A percentile compares a stretch with the other conserved stretches of the same genome.
phyloP scores from a whole-genome alignment of 179 eudicot genomes.

The Silene noctiflora region DNA sequence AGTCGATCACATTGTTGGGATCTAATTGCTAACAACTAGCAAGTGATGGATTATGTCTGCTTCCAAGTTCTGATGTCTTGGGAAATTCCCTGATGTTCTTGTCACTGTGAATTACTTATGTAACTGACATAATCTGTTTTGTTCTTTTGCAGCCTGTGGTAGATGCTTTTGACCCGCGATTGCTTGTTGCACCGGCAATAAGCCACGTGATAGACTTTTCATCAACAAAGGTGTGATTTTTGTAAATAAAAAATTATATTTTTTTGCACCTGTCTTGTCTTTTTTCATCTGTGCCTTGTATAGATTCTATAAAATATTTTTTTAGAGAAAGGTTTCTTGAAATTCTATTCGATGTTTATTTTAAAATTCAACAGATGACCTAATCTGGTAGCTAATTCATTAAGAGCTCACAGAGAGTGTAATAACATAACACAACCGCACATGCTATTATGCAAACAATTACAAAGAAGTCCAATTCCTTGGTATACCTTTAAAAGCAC shows the following conservation, averaged over 20 bases:
- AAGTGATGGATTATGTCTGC: neutral
- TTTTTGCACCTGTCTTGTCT: neutral
- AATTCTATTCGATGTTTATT: too few relatives aligned
- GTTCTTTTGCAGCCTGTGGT: constrained; percentile 76
- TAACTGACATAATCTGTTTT: constrained; percentile 7
- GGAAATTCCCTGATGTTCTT: neutral
- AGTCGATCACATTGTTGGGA: neutral
- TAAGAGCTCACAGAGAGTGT: too few relatives aligned
- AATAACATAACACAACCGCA: too few relatives aligned
- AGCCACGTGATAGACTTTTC: constrained; percentile 75
- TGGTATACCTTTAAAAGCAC: neutral
- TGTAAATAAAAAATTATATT: neutral
- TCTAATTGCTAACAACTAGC: neutral
- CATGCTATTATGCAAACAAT: neutral
- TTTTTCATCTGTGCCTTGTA: too few relatives aligned
- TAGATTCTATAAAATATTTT: too few relatives aligned
- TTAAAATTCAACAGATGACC: too few relatives aligned
- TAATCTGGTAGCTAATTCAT: too few relatives aligned
- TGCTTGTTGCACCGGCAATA: constrained; percentile 90
- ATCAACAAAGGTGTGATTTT: constrained; percentile 57
- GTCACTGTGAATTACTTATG: neutral
- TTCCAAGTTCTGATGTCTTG: neutral
- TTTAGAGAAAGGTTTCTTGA: too few relatives aligned
- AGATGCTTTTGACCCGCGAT: constrained; percentile 98
- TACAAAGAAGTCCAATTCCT: neutral